Evolutionary conservation across 805 yeast genomes (phyloP), one percentile per base, ranked within the genome.

Genomic region (Tetrapisispora taiwanensis): DNA sequence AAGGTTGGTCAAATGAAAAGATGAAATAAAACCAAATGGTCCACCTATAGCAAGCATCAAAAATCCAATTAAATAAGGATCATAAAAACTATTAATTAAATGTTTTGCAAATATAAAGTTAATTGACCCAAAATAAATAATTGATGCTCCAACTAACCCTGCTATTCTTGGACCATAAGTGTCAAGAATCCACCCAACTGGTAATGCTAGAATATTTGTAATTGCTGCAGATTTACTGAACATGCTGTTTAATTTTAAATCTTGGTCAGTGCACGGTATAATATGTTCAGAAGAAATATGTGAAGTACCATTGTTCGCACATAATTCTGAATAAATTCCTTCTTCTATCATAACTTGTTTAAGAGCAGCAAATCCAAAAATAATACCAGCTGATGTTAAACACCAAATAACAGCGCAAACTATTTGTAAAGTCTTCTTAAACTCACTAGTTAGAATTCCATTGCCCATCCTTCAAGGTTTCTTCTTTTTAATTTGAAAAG

Each of bases 301-400:
- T 4, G 10, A 28, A 7, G 30, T 28, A 28, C n/a, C 10, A 28
- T 28, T 28, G 30, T 14, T 28, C n/a, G 4, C 58, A 59, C 97
- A 89, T 7, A 68, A 57, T 1, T 79, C 75, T 20, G 71, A 62
- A 55, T 89, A 90, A 3, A 89, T 81, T 3, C 90, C 88, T 58
- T 90, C 89, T 9, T 70, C 60, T 17, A 87, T 73, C 36, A 90
- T 66, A 10, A 89, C 76, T 6, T 95, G 94, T 58, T 90, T 90
- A 44, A 89, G 68, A 3, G 97, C 97, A 20, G 97, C 96, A 68
- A 89, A 89, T 4, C 97, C 97, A 70, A 89, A 89, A 13, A 89
- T 80, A 1, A 94, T 87, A 6, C 97, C 97, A 0, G 95, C 96
- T 0, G 95, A 87, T 32, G 86, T 69, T 13, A 89, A 66, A 66